Percentiles rank a stretch among this genome's conserved stretches.
phyloP scores from a whole-genome alignment of 768 basidiomycete species.

The Lentinus brumalis region DNA sequence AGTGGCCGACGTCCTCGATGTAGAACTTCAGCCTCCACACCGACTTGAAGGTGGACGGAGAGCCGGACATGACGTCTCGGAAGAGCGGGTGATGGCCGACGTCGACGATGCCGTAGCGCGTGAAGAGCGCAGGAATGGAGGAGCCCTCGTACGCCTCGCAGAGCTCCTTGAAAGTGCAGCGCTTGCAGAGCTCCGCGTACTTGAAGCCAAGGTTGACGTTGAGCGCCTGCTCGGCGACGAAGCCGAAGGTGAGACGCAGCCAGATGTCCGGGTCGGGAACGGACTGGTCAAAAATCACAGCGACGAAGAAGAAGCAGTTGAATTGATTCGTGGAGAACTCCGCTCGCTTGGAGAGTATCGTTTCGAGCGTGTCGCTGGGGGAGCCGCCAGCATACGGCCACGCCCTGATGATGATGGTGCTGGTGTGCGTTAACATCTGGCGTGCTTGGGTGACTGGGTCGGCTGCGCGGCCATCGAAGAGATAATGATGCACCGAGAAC shows the following conservation, averaged over 20 bases:
- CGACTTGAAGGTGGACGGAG: conserved; percentile 25
- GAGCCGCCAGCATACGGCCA: not conserved
- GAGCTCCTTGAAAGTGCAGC: conserved; percentile 41
- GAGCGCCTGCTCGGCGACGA: conserved; percentile 11
- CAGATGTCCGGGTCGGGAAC: not conserved
- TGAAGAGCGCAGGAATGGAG: conserved; percentile 18
- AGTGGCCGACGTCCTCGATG: conserved; percentile 8
- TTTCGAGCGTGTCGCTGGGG: not conserved
- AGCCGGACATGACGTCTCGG: conserved; percentile 28
- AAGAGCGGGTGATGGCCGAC: conserved; percentile 5
- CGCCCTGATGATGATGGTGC: not conserved
- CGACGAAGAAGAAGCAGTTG: not conserved
- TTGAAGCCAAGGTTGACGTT: not conserved
- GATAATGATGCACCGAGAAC: conserved; percentile 38
- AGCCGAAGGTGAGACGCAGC: conserved; percentile 19
- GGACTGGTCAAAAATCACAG: not conserved
- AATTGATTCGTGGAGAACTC: not conserved
- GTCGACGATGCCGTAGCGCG: not conserved
- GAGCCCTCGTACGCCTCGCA: conserved; percentile 29
- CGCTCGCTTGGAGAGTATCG: too few relatives aligned
- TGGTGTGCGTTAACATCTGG: not conserved
- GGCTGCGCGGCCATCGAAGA: conserved; percentile 25
- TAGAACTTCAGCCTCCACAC: conserved; percentile 43
- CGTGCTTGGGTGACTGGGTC: not conserved
- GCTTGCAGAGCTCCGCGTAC: conserved; percentile 29